phyloP scores from a whole-genome alignment of 2,329 filamentous ascomycete genomes.

The Colletotrichum tamarilloi region DNA sequence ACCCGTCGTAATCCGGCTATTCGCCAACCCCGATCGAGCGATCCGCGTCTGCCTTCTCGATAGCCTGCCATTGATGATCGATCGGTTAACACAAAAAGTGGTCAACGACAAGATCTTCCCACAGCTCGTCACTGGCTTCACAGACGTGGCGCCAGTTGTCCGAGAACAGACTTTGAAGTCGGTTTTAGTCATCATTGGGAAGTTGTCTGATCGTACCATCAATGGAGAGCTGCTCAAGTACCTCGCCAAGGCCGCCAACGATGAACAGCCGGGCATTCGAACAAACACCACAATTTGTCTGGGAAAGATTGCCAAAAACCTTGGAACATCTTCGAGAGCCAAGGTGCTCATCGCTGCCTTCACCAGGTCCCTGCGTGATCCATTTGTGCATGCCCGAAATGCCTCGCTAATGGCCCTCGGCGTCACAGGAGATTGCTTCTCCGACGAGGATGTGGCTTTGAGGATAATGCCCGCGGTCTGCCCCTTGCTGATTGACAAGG shows the following conservation, averaged over 20 bases:
- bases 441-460: slow-evolving; percentile 87
- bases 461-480: slow-evolving; percentile 88
- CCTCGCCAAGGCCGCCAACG: slow-evolving; percentile 95
- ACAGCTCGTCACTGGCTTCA: slow-evolving; percentile 94
- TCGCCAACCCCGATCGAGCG: slow-evolving; percentile 90
- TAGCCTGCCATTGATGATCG: slow-evolving; percentile 90
- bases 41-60: slow-evolving; percentile 92
- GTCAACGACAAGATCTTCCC: slow-evolving; percentile 98
- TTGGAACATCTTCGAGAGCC: slow-evolving; percentile 80
- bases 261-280: slow-evolving; percentile 95
- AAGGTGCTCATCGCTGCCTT: slow-evolving; percentile 97
- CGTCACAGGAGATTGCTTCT: slow-evolving; percentile 88
- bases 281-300: slow-evolving; percentile 99
- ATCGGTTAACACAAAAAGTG: slow-evolving; percentile 85
- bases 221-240: slow-evolving; percentile 94
- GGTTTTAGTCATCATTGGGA: slow-evolving; percentile 85
- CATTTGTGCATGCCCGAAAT: slow-evolving; percentile 93
- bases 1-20: slow-evolving; percentile 87
- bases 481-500: slow-evolving; percentile 89
- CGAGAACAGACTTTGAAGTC: slow-evolving; percentile 97
- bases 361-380: slow-evolving; percentile 87
- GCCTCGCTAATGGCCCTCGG: slow-evolving; percentile 87
- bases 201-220: slow-evolving; percentile 90
- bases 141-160: slow-evolving; percentile 89
- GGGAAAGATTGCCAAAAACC: slow-evolving; percentile 92